Percentiles rank a stretch among this genome's conserved stretches.
Conservation (phyloP, 2,329 filamentous ascomycete genomes). For the Cladosporium sp. region DNA sequence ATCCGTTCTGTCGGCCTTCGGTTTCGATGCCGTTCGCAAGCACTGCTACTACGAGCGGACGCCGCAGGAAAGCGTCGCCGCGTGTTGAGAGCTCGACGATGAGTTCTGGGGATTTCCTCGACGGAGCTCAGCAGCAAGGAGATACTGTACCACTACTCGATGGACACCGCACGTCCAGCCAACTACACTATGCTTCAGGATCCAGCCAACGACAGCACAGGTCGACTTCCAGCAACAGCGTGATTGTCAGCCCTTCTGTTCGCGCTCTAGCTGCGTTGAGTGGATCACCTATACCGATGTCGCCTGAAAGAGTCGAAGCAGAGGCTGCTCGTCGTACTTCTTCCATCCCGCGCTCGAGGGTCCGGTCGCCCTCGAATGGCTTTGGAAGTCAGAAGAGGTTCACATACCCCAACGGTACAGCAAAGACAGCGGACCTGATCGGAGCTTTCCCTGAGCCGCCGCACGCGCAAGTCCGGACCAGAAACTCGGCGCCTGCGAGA, state of each 20-base stretch:
- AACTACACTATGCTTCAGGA: not conserved
- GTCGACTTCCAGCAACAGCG: not conserved
- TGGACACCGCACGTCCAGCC: not conserved
- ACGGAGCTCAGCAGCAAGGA: not conserved
- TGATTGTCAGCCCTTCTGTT: conserved; percentile 21
- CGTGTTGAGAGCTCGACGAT: not conserved
- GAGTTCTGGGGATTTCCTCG: not conserved
- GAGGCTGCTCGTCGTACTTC: conserved; percentile 23
- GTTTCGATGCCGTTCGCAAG: not conserved
- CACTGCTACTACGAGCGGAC: not conserved
- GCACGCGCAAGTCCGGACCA: conserved; percentile 13
- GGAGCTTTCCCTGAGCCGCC: conserved; percentile 29
- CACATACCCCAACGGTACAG: conserved; percentile 20
- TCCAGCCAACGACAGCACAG: not conserved
- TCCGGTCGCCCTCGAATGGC: not conserved
- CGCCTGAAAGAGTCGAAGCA: conserved; percentile 24
- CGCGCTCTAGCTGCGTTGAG: conserved; percentile 27
- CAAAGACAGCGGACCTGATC: conserved; percentile 28
- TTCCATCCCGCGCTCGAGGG: conserved; percentile 18
- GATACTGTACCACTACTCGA: not conserved
- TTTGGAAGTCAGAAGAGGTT: not conserved
- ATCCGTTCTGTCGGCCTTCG: conserved; percentile 28
- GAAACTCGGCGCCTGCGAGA: conserved; percentile 20
- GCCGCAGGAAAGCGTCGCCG: not conserved
- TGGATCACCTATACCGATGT: conserved; percentile 27